These are phyloP conservation scores for Malus orientalis DNA, from an alignment of 306 rosid species.

Conservation along the genomic window DNA sequence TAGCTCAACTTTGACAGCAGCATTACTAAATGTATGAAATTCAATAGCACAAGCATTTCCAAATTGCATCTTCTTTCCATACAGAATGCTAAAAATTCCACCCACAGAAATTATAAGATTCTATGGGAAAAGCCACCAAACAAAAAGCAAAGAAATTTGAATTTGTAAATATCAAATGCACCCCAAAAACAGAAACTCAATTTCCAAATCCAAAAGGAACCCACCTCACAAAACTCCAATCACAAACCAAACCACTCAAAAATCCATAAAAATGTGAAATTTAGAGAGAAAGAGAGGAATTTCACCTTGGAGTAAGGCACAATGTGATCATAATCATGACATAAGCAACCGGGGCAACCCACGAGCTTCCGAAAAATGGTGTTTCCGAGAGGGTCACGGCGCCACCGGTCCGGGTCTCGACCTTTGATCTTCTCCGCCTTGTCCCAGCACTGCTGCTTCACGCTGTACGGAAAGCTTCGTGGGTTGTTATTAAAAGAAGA, in stretches of 20 bases:
- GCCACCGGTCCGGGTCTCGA: conserved; percentile 90
- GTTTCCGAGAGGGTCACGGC: conserved; percentile 79
- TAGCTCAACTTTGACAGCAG: background rate
- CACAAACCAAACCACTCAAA: background rate
- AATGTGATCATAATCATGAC: conserved; percentile 88
- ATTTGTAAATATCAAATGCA: background rate
- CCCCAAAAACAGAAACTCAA: background rate
- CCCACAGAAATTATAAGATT: background rate
- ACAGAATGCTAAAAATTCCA: background rate
- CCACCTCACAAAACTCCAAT: background rate
- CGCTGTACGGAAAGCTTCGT: conserved; percentile 60
- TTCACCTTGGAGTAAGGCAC: conserved; percentile 82
- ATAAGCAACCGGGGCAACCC: conserved; percentile 88
- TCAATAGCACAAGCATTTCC: background rate
- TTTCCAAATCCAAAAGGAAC: background rate
- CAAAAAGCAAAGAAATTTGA: background rate
- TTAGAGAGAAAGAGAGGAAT: background rate
- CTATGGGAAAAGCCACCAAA: background rate
- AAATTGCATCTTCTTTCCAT: background rate
- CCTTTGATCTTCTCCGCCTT: conserved; percentile 82
- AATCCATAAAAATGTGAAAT: background rate
- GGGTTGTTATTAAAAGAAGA: conserved; percentile 29
- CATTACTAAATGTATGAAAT: background rate
- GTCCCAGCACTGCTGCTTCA: conserved; percentile 85
- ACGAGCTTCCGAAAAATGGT: conserved; percentile 74